Evolutionary conservation across 257 asterid genomes (phyloP).

Genomic region (Galeopsis tetrahit): DNA sequence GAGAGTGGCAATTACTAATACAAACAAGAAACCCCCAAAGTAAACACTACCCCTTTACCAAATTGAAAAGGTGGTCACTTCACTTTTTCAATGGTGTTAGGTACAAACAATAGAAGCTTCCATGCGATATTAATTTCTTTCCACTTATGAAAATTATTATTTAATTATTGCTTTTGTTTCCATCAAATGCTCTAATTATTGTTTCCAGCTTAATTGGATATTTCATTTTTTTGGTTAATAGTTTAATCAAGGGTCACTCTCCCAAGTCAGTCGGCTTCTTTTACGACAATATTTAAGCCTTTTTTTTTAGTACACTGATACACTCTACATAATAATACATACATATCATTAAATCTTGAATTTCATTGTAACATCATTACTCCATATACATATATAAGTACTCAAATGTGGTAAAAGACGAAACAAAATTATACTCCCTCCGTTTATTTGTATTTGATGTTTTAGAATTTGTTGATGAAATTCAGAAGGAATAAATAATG

Average conservation of each 20-base stretch:
- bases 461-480: no score
- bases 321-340: no score
- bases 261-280: neutral
- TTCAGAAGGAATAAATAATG: no score
- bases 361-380: no score
- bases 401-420: no score
- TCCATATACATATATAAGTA: no score
- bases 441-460: no score
- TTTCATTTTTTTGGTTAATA: neutral
- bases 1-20: constrained; percentile 17
- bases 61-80: constrained; percentile 43
- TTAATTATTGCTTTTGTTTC: constrained; percentile 27
- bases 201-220: constrained; percentile 33
- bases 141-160: constrained; percentile 29
- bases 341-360: no score
- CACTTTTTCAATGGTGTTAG: constrained; percentile 59
- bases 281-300: no score
- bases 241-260: neutral
- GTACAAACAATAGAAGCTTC: constrained; percentile 77
- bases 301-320: neutral
- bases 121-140: constrained; percentile 39
- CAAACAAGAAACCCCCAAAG: constrained; percentile 22
- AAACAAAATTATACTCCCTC: no score
- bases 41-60: constrained; percentile 43
- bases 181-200: constrained; percentile 39